Evolutionary conservation across 768 basidiomycete genomes (phyloP), one percentile per base, ranked within the genome.

Genomic region (Panellus pusillus): DNA sequence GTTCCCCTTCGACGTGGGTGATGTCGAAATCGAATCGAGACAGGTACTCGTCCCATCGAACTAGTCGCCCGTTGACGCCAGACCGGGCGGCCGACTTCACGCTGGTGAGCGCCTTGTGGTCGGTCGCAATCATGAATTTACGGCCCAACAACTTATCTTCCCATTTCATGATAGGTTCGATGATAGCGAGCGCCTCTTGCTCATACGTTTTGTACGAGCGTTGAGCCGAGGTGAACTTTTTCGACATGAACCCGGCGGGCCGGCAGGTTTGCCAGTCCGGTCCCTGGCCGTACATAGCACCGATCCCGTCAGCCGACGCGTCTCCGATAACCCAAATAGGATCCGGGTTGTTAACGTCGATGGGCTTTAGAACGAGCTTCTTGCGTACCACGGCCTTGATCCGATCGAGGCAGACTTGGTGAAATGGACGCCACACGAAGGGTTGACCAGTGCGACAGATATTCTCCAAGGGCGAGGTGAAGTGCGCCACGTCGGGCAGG

Each of bases 401-500:
- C 13, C 15, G 47, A 0, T 62, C 48, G 27, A 71, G 68, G 31
- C 61, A 65, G 20, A 32, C 19, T 13, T 54, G 52, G 13, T 73
- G 68, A 0, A 69, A 36, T 0, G 62, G 64, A 0, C 59, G 53
- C 73, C 67, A 71, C 1, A 46, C 27, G 39, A 68, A 76, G 11
- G 50, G 55, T n/a, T 48, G 55, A 0, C 65, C 67, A 56, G 74
- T 72, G 14, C 46, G 42, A 0, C 41, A 47, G 42, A 74, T 71
- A 0, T 50, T 45, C 6, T 66, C 48, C 9, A 79, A 49, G 1
- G 71, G 72, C 1, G 60, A 58, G 0, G 67, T 72, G 37, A 66
- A 75, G 1, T 63, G 46, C 0, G 71, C 63, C 1, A 75, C 51
- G 43, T 74, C 64, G 0, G 72, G 72, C 47, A 77, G 60, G 53